Percentiles rank a stretch among this genome's conserved stretches.
phyloP scores from a whole-genome alignment of 495 filamentous ascomycete genomes.

The Penicillium riverlandense region DNA sequence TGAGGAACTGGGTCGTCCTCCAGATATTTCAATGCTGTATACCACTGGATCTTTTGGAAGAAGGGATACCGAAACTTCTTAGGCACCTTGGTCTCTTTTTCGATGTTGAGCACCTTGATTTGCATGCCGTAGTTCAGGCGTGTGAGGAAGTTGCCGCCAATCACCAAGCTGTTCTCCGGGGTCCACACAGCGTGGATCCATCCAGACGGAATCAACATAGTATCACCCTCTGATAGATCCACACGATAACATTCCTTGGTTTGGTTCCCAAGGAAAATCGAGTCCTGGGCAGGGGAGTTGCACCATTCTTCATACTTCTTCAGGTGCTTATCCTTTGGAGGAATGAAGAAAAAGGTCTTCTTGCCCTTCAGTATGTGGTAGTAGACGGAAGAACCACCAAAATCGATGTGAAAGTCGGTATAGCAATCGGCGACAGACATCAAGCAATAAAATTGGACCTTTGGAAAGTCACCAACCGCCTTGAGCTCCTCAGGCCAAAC shows the following conservation, averaged over 20 bases:
- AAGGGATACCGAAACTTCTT: conserved; percentile 65
- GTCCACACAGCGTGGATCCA: conserved; percentile 84
- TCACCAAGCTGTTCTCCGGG: conserved; percentile 66
- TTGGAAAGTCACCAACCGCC: conserved; percentile 50
- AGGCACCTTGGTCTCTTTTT: conserved; percentile 65
- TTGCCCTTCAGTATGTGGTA: conserved; percentile 72
- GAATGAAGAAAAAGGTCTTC: conserved; percentile 76
- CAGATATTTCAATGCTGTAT: conserved; percentile 58
- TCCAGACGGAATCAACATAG: conserved; percentile 71
- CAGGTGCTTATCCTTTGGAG: conserved; percentile 64
- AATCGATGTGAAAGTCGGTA: conserved; percentile 77
- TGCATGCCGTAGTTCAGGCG: conserved; percentile 65
- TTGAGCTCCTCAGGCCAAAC: conserved; percentile 62
- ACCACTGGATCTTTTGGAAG: conserved; percentile 74
- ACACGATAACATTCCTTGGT: conserved; percentile 71
- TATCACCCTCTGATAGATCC: conserved; percentile 65
- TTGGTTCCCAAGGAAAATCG: conserved; percentile 58
- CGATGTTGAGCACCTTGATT: conserved; percentile 61
- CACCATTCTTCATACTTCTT: conserved; percentile 78
- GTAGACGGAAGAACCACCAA: conserved; percentile 71
- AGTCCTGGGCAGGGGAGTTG: conserved; percentile 64
- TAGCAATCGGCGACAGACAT: conserved; percentile 79
- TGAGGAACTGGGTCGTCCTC: conserved; percentile 58
- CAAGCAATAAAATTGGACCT: conserved; percentile 65
- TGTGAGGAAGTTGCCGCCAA: conserved; percentile 72